A percentile compares a stretch with the other conserved stretches of the same genome.
Conservation (phyloP, 768 basidiomycete species). For the Amanita brunnescens region DNA sequence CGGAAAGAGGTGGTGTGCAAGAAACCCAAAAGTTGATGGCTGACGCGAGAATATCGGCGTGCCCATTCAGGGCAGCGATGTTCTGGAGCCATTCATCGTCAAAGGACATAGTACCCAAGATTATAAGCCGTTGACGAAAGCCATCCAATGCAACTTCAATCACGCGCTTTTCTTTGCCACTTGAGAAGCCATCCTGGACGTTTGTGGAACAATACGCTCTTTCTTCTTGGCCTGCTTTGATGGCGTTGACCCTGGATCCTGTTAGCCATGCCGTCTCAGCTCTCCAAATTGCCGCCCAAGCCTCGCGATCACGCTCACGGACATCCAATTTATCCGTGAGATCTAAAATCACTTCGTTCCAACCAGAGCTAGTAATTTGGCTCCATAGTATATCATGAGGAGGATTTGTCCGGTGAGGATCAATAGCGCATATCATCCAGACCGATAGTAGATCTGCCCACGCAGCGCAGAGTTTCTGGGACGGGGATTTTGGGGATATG, state of each 20-base stretch:
- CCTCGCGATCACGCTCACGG: conserved; percentile 23
- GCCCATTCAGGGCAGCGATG: conserved; percentile 23
- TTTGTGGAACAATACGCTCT: conserved; percentile 30
- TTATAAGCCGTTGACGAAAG: conserved; percentile 21
- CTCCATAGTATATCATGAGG: conserved; percentile 88
- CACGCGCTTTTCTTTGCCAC: conserved; percentile 26
- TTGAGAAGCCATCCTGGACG: conserved; percentile 34
- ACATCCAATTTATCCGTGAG: conserved; percentile 25
- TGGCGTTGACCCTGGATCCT: conserved; percentile 64
- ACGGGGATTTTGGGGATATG: conserved; percentile 27
- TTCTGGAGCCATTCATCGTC: conserved; percentile 9
- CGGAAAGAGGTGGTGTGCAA: conserved; percentile 36
- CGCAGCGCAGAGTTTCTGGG: conserved; percentile 29
- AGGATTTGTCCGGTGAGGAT: conserved; percentile 85
- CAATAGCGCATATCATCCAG: conserved; percentile 81
- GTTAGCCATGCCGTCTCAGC: conserved; percentile 64
- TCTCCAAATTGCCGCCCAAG: conserved; percentile 46
- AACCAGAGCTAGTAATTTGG: conserved; percentile 72
- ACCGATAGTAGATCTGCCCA: conserved; percentile 55
- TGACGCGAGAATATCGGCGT: conserved; percentile 32
- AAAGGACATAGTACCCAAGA: conserved; percentile 9
- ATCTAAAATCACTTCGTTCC: conserved; percentile 51
- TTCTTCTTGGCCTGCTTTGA: conserved; percentile 59
- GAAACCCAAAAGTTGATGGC: conserved; percentile 58
- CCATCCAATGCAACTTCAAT: conserved; percentile 26